Evolutionary conservation across 2,329 filamentous ascomycete genomes (phyloP).

Genomic region (Monilinia laxa): DNA sequence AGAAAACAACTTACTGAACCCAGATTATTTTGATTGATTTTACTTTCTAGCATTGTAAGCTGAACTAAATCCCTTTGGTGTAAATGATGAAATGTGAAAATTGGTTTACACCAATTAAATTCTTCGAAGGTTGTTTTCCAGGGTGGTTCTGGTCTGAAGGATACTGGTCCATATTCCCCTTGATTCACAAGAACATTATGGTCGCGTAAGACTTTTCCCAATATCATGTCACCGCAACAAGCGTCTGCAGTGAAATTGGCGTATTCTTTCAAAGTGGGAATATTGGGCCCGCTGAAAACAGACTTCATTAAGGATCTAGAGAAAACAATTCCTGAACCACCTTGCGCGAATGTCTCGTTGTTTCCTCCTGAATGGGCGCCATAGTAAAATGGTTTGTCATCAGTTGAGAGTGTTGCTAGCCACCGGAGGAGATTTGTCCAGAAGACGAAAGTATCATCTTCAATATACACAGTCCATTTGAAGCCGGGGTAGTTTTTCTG

Average conservation of each 20-base stretch:
- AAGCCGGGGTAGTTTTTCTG: constrained; percentile 9
- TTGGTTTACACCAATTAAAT: constrained; percentile 22
- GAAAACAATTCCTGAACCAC: constrained; percentile 25
- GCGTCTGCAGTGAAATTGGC: constrained; percentile 17
- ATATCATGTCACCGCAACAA: constrained; percentile 27
- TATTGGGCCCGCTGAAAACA: constrained; percentile 18
- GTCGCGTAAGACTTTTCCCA: constrained; percentile 25
- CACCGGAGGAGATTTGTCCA: constrained; percentile 16
- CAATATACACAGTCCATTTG: constrained; percentile 28
- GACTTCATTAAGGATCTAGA: constrained; percentile 23
- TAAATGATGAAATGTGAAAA: constrained; percentile 27
- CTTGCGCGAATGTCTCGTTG: constrained; percentile 24
- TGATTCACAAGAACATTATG: constrained; percentile 21
- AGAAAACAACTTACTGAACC: constrained; percentile 4
- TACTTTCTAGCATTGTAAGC: constrained; percentile 17
- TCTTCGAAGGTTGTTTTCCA: constrained; percentile 26
- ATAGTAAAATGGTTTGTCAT: constrained; percentile 22
- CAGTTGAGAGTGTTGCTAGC: constrained; percentile 14
- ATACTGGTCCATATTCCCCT: constrained; percentile 12
- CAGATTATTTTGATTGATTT: background rate
- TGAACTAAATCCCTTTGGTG: constrained; percentile 23
- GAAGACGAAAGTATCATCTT: constrained; percentile 27
- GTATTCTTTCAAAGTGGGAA: constrained; percentile 19
- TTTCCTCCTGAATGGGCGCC: constrained; percentile 17
- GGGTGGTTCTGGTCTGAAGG: constrained; percentile 26